phyloP scores from a whole-genome alignment of 306 rosid genomes.

The Pterocarpus macrocarpus region DNA sequence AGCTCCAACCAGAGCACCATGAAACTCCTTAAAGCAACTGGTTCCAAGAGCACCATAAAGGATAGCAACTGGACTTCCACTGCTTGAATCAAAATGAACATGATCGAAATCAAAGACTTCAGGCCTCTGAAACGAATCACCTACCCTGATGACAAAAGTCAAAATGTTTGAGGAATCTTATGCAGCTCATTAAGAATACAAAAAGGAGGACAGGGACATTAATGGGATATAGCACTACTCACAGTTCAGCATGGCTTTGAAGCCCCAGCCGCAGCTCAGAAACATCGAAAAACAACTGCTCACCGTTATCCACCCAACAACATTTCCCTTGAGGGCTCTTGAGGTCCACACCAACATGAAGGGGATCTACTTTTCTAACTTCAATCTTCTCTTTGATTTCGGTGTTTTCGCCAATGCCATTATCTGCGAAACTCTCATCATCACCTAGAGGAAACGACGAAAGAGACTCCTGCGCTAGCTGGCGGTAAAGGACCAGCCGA shows the following conservation, averaged over 20 bases:
- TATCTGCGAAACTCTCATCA: slow-evolving; percentile 54
- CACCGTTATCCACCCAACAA: slow-evolving; percentile 93
- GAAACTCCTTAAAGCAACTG: slow-evolving; percentile 86
- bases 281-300: slow-evolving; percentile 66
- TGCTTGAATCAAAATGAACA: slow-evolving; percentile 72
- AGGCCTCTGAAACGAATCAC: slow-evolving; percentile 75
- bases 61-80: slow-evolving; percentile 76
- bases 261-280: slow-evolving; percentile 72
- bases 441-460: slow-evolving; percentile 80
- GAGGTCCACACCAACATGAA: slow-evolving; percentile 60
- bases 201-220: not conserved
- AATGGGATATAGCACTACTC: slow-evolving; percentile 45
- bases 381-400: slow-evolving; percentile 46
- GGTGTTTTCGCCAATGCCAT: slow-evolving; percentile 41
- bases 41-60: slow-evolving; percentile 96
- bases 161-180: not conserved
- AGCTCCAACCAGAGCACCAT: slow-evolving; percentile 73
- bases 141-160: slow-evolving; percentile 52
- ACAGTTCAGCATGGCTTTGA: slow-evolving; percentile 54
- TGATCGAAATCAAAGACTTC: slow-evolving; percentile 93
- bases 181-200: not conserved
- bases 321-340: slow-evolving; percentile 72
- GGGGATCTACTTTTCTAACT: slow-evolving; percentile 54
- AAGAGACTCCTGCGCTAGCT: slow-evolving; percentile 81
- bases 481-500: slow-evolving; percentile 79